phyloP scores from a whole-genome alignment of 2,329 filamentous ascomycete species.

The Penicillium thymicola region DNA sequence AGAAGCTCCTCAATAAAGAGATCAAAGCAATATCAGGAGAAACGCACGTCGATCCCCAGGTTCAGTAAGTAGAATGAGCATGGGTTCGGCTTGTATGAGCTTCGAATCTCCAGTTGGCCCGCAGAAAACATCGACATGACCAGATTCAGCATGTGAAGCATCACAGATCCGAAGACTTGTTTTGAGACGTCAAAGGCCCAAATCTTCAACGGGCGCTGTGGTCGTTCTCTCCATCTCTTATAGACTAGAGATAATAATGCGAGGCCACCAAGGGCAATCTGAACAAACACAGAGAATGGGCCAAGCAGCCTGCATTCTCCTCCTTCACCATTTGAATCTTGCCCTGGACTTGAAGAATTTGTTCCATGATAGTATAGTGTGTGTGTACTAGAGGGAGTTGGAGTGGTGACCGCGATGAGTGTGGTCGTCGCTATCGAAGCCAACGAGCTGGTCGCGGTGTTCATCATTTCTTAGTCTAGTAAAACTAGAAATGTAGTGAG shows the following conservation, averaged over 20 bases:
- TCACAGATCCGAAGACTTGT: constrained; percentile 88
- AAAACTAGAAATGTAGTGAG: background rate
- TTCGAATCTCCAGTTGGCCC: constrained; percentile 62
- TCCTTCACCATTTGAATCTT: constrained; percentile 46
- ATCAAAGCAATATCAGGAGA: background rate
- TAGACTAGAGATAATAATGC: constrained; percentile 84
- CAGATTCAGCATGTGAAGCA: constrained; percentile 89
- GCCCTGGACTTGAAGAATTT: constrained; percentile 17
- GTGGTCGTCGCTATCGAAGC: constrained; percentile 14
- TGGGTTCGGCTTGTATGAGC: constrained; percentile 72
- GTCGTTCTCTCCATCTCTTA: constrained; percentile 88
- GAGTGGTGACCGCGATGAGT: constrained; percentile 13
- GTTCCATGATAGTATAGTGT: constrained; percentile 20
- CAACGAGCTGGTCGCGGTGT: constrained; percentile 10
- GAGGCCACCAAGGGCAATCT: constrained; percentile 77
- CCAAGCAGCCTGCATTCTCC: constrained; percentile 86
- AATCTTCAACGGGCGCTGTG: constrained; percentile 88
- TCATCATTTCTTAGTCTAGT: constrained; percentile 4
- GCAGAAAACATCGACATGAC: constrained; percentile 96
- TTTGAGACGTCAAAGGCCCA: constrained; percentile 98
- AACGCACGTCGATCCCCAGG: constrained; percentile 86
- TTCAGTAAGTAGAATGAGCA: constrained; percentile 97
- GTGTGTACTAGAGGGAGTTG: constrained; percentile 18
- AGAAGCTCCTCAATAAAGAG: background rate
- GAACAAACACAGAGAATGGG: constrained; percentile 85